Evolutionary conservation across 805 yeast species (phyloP).

Genomic region (Dipodascopsis tothii): DNA sequence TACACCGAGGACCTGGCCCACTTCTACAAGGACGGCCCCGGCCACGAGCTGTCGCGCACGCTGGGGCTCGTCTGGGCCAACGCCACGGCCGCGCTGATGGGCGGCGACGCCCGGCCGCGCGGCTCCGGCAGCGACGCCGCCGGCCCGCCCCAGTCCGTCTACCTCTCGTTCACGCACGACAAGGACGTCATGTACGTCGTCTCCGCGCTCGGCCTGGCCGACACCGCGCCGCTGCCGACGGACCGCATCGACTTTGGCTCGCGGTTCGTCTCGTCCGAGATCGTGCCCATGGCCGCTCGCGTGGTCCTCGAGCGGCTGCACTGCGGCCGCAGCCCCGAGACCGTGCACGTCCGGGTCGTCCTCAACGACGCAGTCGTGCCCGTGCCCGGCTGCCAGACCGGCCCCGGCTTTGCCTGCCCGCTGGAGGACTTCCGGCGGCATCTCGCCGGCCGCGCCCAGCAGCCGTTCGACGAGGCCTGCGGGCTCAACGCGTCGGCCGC

Average conservation of each 20-base stretch:
- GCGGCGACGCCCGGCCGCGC: no score
- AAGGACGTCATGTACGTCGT: constrained; percentile 47
- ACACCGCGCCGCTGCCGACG: no score
- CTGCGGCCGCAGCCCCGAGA: constrained; percentile 9
- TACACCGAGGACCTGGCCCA: constrained; percentile 20
- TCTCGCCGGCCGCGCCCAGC: no score
- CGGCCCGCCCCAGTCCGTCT: no score
- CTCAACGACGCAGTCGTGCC: constrained; percentile 51
- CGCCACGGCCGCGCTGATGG: no score
- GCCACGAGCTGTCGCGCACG: constrained; percentile 22
- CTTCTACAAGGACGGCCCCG: constrained; percentile 28
- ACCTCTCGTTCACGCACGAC: no score
- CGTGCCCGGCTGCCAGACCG: constrained; percentile 39
- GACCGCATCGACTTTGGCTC: no score
- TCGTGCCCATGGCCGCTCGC: constrained; percentile 27
- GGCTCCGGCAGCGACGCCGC: no score
- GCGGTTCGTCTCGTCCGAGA: constrained; percentile 4
- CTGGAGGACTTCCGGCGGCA: no score
- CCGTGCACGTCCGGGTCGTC: constrained; percentile 40
- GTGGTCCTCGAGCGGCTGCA: constrained; percentile 30
- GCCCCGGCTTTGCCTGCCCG: no score
- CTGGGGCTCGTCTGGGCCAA: constrained; percentile 44
- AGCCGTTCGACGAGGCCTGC: no score
- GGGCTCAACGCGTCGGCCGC: no score
- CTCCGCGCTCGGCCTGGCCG: constrained; percentile 41